Evolutionary conservation across 148 eudicot species (phyloP).

Genomic region (Suaeda aralocaspica): DNA sequence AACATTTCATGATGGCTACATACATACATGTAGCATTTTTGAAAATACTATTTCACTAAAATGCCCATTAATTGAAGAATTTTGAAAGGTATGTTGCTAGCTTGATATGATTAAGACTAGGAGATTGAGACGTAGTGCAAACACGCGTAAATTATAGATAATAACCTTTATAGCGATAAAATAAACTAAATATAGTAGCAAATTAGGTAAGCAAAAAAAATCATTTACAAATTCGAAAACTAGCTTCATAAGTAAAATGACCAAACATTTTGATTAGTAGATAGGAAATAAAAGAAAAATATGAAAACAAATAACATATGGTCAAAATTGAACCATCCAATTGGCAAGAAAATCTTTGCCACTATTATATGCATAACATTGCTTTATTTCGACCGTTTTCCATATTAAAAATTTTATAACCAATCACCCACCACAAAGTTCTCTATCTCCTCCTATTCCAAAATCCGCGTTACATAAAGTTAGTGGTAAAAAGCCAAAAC

Average conservation of each 20-base stretch:
- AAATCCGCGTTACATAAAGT: constrained; percentile 19
- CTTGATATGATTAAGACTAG: too few species aligned
- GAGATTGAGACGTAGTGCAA: too few species aligned
- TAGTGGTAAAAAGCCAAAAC: constrained; percentile 11
- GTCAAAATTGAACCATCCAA: constrained; percentile 18
- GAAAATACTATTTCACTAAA: too few species aligned
- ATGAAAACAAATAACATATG: background rate
- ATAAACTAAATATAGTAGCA: too few species aligned
- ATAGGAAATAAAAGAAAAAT: constrained; percentile 9
- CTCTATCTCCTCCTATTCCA: background rate
- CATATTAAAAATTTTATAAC: background rate
- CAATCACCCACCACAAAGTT: constrained; percentile 22
- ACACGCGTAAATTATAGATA: too few species aligned
- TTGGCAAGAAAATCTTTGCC: constrained; percentile 2
- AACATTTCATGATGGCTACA: too few species aligned
- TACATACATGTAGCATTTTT: background rate
- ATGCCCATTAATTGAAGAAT: too few species aligned
- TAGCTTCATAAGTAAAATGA: background rate
- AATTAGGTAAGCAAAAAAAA: background rate
- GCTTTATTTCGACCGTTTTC: background rate
- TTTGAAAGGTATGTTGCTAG: too few species aligned
- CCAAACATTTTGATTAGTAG: background rate
- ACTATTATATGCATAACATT: background rate
- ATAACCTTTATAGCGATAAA: too few species aligned
- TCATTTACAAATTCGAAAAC: background rate